phyloP scores from a whole-genome alignment of 2,329 filamentous ascomycete species.

The Scytalidium lignicola region DNA sequence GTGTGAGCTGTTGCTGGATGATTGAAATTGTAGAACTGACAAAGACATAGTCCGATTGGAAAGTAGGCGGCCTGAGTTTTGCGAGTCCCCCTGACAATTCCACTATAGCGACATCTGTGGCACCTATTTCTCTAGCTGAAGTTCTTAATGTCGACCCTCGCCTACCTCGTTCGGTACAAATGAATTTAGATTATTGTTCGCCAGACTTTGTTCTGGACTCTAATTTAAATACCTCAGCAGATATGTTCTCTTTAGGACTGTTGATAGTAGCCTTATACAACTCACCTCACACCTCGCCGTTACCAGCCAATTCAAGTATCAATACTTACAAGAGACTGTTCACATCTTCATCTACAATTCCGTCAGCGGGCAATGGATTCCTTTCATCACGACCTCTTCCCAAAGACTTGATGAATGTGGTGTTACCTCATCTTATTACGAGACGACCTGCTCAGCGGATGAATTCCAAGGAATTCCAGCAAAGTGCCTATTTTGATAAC shows the following conservation, averaged over 20 bases:
- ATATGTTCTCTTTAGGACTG: constrained; percentile 91
- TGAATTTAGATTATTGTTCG: constrained; percentile 89
- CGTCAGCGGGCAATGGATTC: constrained; percentile 78
- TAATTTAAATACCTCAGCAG: constrained; percentile 75
- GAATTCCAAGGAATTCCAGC: constrained; percentile 85
- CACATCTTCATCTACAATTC: constrained; percentile 70
- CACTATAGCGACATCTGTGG: constrained; percentile 67
- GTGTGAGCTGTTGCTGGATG: constrained; percentile 36
- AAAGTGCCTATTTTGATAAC: constrained; percentile 96
- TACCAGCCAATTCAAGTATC: constrained; percentile 75
- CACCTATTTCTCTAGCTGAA: constrained; percentile 77
- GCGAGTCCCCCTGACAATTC: constrained; percentile 75
- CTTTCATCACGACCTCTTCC: constrained; percentile 75
- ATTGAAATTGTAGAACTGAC: constrained; percentile 19
- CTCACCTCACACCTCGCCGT: constrained; percentile 81
- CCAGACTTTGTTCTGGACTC: constrained; percentile 93
- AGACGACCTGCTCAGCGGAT: constrained; percentile 81
- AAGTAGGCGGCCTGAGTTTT: constrained; percentile 91
- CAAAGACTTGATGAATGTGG: constrained; percentile 66
- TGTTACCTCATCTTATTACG: constrained; percentile 82
- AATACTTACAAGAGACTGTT: constrained; percentile 84
- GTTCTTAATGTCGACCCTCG: constrained; percentile 80
- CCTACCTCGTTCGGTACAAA: constrained; percentile 74
- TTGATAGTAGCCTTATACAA: constrained; percentile 89
- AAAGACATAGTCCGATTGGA: constrained; percentile 82